These are phyloP conservation scores for Pyrus hybrid DNA, from an alignment of 331 rosid species.

Conservation along the genomic window DNA sequence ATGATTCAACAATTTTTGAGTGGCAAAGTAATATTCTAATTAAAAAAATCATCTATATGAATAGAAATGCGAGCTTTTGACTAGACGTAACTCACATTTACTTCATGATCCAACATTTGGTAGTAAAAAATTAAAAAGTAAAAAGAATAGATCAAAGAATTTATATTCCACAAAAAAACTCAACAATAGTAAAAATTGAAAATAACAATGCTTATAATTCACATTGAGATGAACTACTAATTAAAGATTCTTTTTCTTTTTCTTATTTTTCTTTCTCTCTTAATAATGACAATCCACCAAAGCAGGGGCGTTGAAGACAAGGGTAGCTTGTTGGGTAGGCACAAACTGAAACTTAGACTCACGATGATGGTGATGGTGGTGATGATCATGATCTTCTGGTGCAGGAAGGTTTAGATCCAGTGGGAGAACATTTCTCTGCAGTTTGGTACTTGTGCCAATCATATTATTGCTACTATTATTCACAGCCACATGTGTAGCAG, in stretches of 20 bases:
- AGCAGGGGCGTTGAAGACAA: constrained; percentile 54
- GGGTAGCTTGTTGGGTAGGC: constrained; percentile 25
- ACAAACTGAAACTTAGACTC: constrained; percentile 53
- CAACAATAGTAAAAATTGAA: not conserved
- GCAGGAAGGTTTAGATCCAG: constrained; percentile 96
- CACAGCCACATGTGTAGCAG: not conserved
- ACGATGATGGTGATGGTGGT: constrained; percentile 31
- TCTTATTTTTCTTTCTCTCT: constrained; percentile 4
- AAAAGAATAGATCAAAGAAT: constrained; percentile 18
- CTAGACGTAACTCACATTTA: not conserved
- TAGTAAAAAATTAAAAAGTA: not conserved
- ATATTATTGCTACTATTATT: not conserved
- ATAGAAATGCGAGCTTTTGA: not conserved
- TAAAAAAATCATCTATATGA: not conserved
- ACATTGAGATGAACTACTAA: constrained; percentile 32
- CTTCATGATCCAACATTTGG: not conserved
- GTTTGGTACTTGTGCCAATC: not conserved
- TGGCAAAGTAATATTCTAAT: not conserved
- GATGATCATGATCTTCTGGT: constrained; percentile 55
- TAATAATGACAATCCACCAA: constrained; percentile 90
- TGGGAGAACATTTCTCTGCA: constrained; percentile 35
- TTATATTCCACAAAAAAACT: constrained; percentile 14
- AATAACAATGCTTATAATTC: constrained; percentile 44
- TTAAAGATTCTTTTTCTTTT: not conserved
- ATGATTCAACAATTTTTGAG: not conserved